These are phyloP conservation scores for Aspergillus neoniger DNA, from an alignment of 2,329 filamentous ascomycete species.

Conservation along the genomic window DNA sequence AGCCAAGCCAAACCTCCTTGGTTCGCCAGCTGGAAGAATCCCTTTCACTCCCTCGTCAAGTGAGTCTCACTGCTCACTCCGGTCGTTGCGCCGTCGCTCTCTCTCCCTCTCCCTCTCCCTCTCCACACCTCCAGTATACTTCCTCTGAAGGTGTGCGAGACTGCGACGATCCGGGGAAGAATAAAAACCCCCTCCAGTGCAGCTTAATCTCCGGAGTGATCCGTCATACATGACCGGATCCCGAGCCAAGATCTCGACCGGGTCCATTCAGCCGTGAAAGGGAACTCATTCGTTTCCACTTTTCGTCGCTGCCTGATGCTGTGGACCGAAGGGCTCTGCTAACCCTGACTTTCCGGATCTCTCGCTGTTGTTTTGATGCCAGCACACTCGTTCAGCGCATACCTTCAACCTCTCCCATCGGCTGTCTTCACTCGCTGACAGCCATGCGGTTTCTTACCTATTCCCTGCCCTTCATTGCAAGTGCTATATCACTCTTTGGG, in stretches of 20 bases:
- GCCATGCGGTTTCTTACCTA: constrained; percentile 31
- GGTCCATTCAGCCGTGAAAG: not conserved
- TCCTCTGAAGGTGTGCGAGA: not conserved
- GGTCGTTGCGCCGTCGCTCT: not conserved
- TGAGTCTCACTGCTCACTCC: not conserved
- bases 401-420: constrained; percentile 9
- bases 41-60: not conserved
- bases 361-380: not conserved
- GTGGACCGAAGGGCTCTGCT: not conserved
- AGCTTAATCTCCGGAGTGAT: not conserved
- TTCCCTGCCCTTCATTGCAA: constrained; percentile 30
- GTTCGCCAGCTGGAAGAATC: not conserved
- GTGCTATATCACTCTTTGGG: constrained; percentile 28
- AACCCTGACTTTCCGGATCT: not conserved
- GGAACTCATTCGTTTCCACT: not conserved
- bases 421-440: constrained; percentile 11
- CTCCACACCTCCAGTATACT: not conserved
- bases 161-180: not conserved
- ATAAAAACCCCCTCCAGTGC: not conserved
- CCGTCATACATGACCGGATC: constrained; percentile 4
- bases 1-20: not conserved
- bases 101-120: not conserved
- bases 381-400: too few relatives aligned
- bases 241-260: constrained; percentile 9
- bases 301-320: constrained; percentile 24